Evolutionary conservation across 176 grass and related monocot species (phyloP).

Genomic region (Zea mays): DNA sequence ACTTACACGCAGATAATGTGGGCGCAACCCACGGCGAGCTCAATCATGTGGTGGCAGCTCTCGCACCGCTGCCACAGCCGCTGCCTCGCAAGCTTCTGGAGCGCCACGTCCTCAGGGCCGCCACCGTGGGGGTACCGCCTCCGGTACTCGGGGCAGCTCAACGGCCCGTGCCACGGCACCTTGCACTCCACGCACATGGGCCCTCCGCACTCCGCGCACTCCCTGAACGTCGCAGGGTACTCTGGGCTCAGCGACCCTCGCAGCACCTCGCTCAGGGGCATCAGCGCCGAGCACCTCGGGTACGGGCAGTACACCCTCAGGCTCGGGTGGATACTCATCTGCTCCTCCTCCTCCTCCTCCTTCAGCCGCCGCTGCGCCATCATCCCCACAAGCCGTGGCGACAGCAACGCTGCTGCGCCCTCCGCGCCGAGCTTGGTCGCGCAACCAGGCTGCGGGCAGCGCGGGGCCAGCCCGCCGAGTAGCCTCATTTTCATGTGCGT

Average conservation of each 20-base stretch:
- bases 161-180: conserved; percentile 52
- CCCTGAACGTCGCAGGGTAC: neutral
- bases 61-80: conserved; percentile 64
- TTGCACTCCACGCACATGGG: neutral
- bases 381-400: conserved; percentile 46
- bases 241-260: neutral
- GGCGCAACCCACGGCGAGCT: conserved; percentile 60
- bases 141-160: conserved; percentile 60
- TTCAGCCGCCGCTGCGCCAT: conserved; percentile 48
- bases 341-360: too few species aligned
- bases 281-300: conserved; percentile 63
- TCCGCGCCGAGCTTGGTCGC: conserved; percentile 51
- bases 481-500: conserved; percentile 65
- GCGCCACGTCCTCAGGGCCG: conserved; percentile 46
- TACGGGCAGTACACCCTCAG: conserved; percentile 68
- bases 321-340: neutral
- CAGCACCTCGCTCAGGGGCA: neutral
- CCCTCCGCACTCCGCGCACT: conserved; percentile 58
- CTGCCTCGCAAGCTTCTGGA: conserved; percentile 60
- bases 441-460: conserved; percentile 62
- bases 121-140: conserved; percentile 39
- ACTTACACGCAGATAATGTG: conserved; percentile 77
- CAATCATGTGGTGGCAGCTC: conserved; percentile 87
- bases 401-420: conserved; percentile 48
- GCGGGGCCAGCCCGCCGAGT: conserved; percentile 52